Conservation (phyloP, 805 yeast genomes). For the Schwanniomyces polymorphus region DNA sequence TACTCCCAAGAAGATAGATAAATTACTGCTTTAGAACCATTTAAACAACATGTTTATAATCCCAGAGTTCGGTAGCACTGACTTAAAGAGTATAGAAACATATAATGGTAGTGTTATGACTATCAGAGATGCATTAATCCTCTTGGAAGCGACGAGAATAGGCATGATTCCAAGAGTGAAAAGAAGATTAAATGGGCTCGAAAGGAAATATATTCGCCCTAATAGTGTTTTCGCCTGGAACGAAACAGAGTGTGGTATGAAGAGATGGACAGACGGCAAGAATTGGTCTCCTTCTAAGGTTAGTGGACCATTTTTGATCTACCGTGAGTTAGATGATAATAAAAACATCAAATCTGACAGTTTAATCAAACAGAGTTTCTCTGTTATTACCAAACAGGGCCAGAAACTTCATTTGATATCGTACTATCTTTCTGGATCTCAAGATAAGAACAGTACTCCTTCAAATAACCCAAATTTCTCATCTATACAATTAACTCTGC, state of each 20-base stretch:
- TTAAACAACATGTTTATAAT: no score
- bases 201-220: slow-evolving; percentile 54
- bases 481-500: slow-evolving; percentile 17
- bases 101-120: slow-evolving; percentile 61
- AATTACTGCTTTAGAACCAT: no score
- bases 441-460: slow-evolving; percentile 15
- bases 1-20: no score
- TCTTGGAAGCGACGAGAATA: slow-evolving; percentile 63
- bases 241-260: slow-evolving; percentile 68
- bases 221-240: slow-evolving; percentile 74
- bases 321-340: slow-evolving; percentile 56
- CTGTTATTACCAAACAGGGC: slow-evolving; percentile 51
- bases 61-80: slow-evolving; percentile 5
- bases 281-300: slow-evolving; percentile 75
- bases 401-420: slow-evolving; percentile 62
- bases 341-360: slow-evolving; percentile 46
- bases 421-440: slow-evolving; percentile 27
- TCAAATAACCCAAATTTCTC: slow-evolving; percentile 22
- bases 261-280: slow-evolving; percentile 78
- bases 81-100: slow-evolving; percentile 25
- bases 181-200: slow-evolving; percentile 57
- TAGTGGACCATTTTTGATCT: slow-evolving; percentile 30
- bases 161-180: slow-evolving; percentile 58
- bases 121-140: slow-evolving; percentile 60
- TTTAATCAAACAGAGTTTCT: slow-evolving; percentile 63